phyloP scores from a whole-genome alignment of 768 basidiomycete species.

The Dioszegia crocea region DNA sequence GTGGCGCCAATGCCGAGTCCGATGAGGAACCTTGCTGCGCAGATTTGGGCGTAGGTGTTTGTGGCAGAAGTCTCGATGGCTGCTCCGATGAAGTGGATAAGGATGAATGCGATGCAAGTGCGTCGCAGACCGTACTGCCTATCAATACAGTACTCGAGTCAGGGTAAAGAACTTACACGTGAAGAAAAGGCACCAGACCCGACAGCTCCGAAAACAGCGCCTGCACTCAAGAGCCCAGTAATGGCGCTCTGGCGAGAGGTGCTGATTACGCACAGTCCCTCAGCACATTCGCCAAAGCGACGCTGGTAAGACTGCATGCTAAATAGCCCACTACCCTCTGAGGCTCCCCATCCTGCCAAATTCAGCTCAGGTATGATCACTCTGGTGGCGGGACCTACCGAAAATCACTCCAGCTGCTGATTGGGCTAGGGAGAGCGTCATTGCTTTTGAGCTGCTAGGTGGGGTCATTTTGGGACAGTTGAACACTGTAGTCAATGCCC shows the following conservation, averaged over 20 bases:
- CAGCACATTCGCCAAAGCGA: conserved; percentile 39
- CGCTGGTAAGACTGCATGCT: conserved; percentile 36
- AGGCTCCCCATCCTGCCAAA: conserved; percentile 40
- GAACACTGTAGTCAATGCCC: too few relatives aligned
- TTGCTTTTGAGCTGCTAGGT: conserved; percentile 32
- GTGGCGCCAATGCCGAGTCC: conserved; percentile 46
- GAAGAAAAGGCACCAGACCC: conserved; percentile 33
- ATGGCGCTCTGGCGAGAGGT: conserved; percentile 45
- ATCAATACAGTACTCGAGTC: background rate
- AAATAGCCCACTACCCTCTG: conserved; percentile 46
- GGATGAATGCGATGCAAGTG: conserved; percentile 45
- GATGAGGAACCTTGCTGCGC: conserved; percentile 41
- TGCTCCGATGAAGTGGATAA: conserved; percentile 44
- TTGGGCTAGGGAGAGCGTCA: conserved; percentile 47
- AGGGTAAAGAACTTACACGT: background rate
- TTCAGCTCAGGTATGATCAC: background rate
- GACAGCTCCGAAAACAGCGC: conserved; percentile 46
- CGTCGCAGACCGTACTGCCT: conserved; percentile 34
- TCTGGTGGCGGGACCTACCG: conserved; percentile 3
- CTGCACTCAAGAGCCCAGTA: conserved; percentile 44
- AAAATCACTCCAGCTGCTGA: conserved; percentile 46
- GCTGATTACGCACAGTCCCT: conserved; percentile 33
- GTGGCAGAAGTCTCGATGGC: conserved; percentile 47
- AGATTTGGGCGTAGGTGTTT: conserved; percentile 42
- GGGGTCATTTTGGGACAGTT: too few relatives aligned